phyloP scores from a whole-genome alignment of 1,139 yeast genomes.

The Magnusiomyces starmeri region DNA sequence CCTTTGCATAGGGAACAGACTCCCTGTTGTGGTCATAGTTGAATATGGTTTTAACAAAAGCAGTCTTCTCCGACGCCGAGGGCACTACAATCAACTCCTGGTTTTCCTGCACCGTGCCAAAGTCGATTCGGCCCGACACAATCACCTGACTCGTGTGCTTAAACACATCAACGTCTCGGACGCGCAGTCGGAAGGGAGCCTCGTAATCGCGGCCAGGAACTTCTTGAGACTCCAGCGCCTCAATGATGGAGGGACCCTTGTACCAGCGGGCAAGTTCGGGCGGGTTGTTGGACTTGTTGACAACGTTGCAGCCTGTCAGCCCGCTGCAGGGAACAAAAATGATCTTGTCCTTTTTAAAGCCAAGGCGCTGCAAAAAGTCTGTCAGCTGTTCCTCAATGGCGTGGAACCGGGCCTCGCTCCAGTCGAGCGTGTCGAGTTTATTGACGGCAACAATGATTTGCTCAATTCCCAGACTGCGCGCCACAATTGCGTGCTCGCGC shows the following conservation, averaged over 20 bases:
- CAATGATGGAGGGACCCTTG: constrained; percentile 56
- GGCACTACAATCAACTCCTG: constrained; percentile 64
- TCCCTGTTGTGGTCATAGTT: constrained; percentile 26
- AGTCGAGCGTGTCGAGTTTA: constrained; percentile 71
- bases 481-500: constrained; percentile 83
- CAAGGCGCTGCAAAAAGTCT: constrained; percentile 54
- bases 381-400: constrained; percentile 53
- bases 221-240: constrained; percentile 37
- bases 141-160: constrained; percentile 36
- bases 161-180: constrained; percentile 35
- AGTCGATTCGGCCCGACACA: constrained; percentile 62
- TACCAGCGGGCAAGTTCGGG: constrained; percentile 47
- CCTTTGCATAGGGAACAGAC: constrained; percentile 43
- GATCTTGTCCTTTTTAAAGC: constrained; percentile 47
- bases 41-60: constrained; percentile 40
- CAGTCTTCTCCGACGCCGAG: constrained; percentile 29
- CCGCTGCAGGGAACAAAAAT: constrained; percentile 83
- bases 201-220: constrained; percentile 26
- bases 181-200: constrained; percentile 36
- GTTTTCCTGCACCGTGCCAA: constrained; percentile 73
- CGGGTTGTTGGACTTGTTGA: constrained; percentile 30
- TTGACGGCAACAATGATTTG: constrained; percentile 73
- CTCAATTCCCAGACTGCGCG: constrained; percentile 75
- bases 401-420: constrained; percentile 60
- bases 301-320: constrained; percentile 73